Base-by-base conservation (phyloP, 2,329 filamentous ascomycete genomes). In the Fusarium incarnatum region DNA sequence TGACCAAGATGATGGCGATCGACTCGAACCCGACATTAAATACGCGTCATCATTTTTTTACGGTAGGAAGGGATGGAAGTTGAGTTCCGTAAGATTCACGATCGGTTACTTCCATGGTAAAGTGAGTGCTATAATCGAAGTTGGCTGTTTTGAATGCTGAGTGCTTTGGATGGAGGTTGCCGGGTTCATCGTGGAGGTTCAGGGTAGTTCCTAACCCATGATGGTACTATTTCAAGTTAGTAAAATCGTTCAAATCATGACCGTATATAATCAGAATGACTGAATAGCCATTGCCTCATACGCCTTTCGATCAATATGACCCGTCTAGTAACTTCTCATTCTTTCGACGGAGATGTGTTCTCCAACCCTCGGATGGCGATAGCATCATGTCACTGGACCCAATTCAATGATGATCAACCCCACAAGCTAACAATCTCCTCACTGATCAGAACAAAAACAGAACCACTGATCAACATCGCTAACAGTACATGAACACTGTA, bases 391-490 rank as follows among this genome's bases (percentile, higher is more conserved):
- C 44, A 55, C n/a, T 50, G n/a, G 32, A 41, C 12, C 45, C 45
- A 28, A 10, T n/a, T 8, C 8, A 18, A 28, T 13, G 49, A 53
- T 53, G 8, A 23, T 28, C 32, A 30, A 20, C 50, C 28, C 46
- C 57, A 41, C 22, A 41, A 23, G 37, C 20, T 42, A 22, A n/a
- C 25, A 41, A 20, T 12, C 6, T 8, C 32, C 13, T 47, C 45
- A 42, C 23, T 10, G 28, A 60, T 28, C 59, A 53, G 32, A 65
- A 52, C 55, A 34, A 65, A 65, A 60, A 27, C 59, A 53, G 32
- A 65, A 52, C 55, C 41, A 65, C 47, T 60, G 41, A 65, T 54
- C 27, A 25, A 44, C 18, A 48, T 46, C 25, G 32, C 40, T 45
- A n/a, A 54, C 34, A 20, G 34, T 16, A 28, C 34, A 37, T 37